phyloP scores from a whole-genome alignment of 352 stramenopile genomes.

The Pythium brassicae region DNA sequence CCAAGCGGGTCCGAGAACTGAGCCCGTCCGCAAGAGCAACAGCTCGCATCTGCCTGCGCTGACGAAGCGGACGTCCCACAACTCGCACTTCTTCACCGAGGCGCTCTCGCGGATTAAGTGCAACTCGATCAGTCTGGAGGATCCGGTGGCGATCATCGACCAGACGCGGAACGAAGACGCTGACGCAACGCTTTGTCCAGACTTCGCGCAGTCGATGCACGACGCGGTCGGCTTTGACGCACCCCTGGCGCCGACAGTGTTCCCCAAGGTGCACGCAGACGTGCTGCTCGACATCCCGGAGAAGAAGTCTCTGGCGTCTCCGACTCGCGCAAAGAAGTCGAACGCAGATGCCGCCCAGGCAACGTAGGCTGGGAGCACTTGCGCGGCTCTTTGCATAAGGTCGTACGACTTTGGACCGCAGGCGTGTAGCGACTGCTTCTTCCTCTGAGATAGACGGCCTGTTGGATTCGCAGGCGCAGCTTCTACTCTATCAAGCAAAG shows the following conservation, averaged over 20 bases:
- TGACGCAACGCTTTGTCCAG: conserved; percentile 3
- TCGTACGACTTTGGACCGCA: not conserved
- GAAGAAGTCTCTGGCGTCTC: conserved; percentile 1
- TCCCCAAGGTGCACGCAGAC: conserved; percentile 5
- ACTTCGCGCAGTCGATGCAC: conserved; percentile 6
- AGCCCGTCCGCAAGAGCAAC: conserved; percentile 4
- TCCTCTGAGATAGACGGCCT: no score
- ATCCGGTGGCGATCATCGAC: conserved; percentile 5
- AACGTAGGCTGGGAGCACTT: not conserved
- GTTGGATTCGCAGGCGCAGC: no score
- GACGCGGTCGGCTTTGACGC: conserved; percentile 8
- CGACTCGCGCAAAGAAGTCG: conserved; percentile 1
- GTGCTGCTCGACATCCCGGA: conserved; percentile 5
- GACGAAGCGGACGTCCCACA: conserved; percentile 1
- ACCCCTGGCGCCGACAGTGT: conserved; percentile 7
- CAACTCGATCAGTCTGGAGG: conserved; percentile 15
- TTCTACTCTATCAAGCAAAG: not conserved
- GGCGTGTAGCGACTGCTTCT: no score
- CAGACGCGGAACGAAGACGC: not conserved
- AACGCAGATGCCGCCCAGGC: not conserved
- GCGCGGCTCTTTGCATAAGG: not conserved
- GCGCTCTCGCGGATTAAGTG: conserved; percentile 24
- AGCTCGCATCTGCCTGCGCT: not conserved
- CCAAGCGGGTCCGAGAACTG: conserved; percentile 5
- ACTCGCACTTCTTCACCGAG: conserved; percentile 29